phyloP scores from a whole-genome alignment of 2,329 filamentous ascomycete species.

The Aspergillus latus region DNA sequence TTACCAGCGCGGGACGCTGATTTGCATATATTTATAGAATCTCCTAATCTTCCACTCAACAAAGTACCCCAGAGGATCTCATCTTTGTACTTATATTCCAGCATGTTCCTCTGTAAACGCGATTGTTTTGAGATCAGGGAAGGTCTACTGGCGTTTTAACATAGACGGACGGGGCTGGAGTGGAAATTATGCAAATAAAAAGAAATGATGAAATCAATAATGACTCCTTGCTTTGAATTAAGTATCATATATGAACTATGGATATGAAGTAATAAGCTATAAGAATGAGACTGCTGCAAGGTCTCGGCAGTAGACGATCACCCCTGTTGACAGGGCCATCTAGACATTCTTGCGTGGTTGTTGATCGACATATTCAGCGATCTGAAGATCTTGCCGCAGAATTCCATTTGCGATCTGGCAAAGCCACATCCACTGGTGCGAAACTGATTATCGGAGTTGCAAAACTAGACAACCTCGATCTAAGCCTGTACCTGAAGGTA shows the following conservation, averaged over 20 bases:
- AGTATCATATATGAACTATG: too few relatives aligned
- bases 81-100: slow-evolving; percentile 9
- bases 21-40: slow-evolving; percentile 12
- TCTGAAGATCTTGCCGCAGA: neutral
- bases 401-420: neutral
- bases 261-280: too few relatives aligned
- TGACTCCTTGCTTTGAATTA: neutral
- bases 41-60: slow-evolving; percentile 14
- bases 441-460: neutral
- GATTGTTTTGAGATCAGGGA: neutral
- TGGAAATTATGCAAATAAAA: slow-evolving; percentile 12
- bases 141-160: slow-evolving; percentile 17
- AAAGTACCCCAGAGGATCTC: slow-evolving; percentile 1
- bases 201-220: neutral
- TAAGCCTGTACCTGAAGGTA: neutral
- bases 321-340: neutral
- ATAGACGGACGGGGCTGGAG: slow-evolving; percentile 18
- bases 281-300: too few relatives aligned
- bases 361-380: neutral
- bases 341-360: neutral
- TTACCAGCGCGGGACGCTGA: slow-evolving; percentile 20
- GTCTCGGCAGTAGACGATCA: neutral
- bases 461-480: neutral
- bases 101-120: neutral
- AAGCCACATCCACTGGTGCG: neutral